Percentiles rank a stretch among this genome's conserved stretches.
These are phyloP conservation scores for Fusarium sp. DNA, from an alignment of 2,329 filamentous ascomycete genomes.

Conservation along the genomic window DNA sequence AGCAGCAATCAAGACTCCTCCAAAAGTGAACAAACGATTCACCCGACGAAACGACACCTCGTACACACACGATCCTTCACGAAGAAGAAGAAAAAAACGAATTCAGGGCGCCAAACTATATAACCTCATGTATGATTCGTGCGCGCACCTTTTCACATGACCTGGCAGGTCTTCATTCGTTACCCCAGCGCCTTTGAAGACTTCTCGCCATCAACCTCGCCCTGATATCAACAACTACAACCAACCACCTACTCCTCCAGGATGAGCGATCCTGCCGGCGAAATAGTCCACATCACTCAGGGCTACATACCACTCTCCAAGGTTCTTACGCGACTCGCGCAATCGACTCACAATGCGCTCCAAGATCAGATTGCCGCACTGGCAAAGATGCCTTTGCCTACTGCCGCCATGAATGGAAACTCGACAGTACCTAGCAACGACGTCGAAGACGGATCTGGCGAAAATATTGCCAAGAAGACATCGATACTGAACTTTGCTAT, in stretches of 20 bases:
- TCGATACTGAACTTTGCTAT: conserved; percentile 80
- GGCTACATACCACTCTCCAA: conserved; percentile 79
- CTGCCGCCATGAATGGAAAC: conserved; percentile 60
- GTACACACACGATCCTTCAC: not conserved
- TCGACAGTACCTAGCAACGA: conserved; percentile 43
- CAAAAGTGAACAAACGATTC: not conserved
- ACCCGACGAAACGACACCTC: conserved; percentile 6
- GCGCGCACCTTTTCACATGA: conserved; percentile 43
- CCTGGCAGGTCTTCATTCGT: conserved; percentile 32
- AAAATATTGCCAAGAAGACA: conserved; percentile 80
- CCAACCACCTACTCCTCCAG: conserved; percentile 41
- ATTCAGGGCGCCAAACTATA: not conserved
- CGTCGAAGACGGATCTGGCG: conserved; percentile 64
- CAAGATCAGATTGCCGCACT: conserved; percentile 74
- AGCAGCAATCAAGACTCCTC: conserved; percentile 17
- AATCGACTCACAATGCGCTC: conserved; percentile 83
- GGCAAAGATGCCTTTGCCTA: conserved; percentile 70
- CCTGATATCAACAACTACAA: conserved; percentile 23
- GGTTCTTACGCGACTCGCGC: conserved; percentile 79
- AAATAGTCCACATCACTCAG: conserved; percentile 75
- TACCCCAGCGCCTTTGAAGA: conserved; percentile 24
- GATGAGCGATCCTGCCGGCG: conserved; percentile 67
- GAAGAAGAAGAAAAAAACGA: not conserved
- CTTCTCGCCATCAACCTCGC: conserved; percentile 11
- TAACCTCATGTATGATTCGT: conserved; percentile 5